These are phyloP conservation scores for Ambrosia hybrid DNA, from an alignment of 140 eudicot species.

Conservation along the genomic window DNA sequence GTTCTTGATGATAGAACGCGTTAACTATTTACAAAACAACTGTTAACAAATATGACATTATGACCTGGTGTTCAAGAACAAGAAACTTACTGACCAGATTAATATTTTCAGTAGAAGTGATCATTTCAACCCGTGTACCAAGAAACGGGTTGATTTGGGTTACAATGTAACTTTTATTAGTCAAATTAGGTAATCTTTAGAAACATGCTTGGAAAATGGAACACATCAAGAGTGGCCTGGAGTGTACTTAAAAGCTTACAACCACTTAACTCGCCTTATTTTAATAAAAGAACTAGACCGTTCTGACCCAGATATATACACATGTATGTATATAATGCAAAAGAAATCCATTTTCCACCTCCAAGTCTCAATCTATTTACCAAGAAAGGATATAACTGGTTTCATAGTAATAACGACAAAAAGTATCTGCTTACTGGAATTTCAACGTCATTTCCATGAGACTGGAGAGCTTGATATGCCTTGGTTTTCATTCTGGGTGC, in stretches of 20 bases:
- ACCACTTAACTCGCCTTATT: not conserved
- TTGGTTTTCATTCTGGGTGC: conserved; percentile 49
- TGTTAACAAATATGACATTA: not conserved
- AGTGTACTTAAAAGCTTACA: not conserved
- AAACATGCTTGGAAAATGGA: not conserved
- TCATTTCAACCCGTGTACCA: not conserved
- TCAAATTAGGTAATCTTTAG: not conserved
- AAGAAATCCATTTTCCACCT: not conserved
- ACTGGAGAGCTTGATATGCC: conserved; percentile 69
- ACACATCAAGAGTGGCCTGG: not conserved
- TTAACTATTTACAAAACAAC: not conserved
- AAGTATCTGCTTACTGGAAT: conserved; percentile 63
- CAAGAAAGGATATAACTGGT: not conserved
- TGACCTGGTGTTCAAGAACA: not conserved
- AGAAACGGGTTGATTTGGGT: not conserved
- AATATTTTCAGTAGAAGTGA: not conserved
- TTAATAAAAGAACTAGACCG: not conserved
- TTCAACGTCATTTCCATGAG: conserved; percentile 54
- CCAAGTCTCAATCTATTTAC: not conserved
- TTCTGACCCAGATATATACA: not conserved
- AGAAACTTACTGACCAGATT: not conserved
- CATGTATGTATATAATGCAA: not conserved
- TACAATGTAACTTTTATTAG: not conserved
- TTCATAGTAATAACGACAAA: not conserved
- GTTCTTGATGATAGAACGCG: not conserved